Evolutionary conservation across 2,329 filamentous ascomycete genomes (phyloP), one percentile per base, ranked within the genome.

Genomic region (Chaetoscypha palmicola): DNA sequence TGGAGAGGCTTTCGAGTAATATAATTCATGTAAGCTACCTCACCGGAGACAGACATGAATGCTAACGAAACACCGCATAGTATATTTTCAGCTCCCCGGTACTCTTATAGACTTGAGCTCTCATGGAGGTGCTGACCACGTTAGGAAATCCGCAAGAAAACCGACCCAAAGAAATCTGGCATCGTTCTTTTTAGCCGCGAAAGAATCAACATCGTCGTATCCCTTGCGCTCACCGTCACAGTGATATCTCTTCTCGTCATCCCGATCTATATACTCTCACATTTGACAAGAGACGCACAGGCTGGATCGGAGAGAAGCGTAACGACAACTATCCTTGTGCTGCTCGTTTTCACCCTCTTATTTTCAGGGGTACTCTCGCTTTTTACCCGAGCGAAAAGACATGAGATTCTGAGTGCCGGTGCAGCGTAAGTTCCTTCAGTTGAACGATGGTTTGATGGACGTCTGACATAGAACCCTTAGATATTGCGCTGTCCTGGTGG

Each of bases 391-490:
- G 56, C 56, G 3, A 56, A 50, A 38, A 35, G 55, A 16, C 56
- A 58, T 38, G 55, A 58, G 16, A 43, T 58, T 10, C 36, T 59
- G n/a, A 52, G 43, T n/a, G 52, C 55, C 3, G 52, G 54, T 34
- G 56, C 55, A 38, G 56, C 47, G 54, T 59, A 43, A 46, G 52
- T 55, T 10, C 1, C n/a, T n/a, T n/a, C n/a, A n/a, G n/a, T n/a
- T n/a, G n/a, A n/a, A n/a, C n/a, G n/a, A n/a, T n/a, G n/a, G n/a
- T n/a, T n/a, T n/a, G n/a, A n/a, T n/a, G n/a, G n/a, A n/a, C n/a
- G n/a, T n/a, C n/a, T n/a, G n/a, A n/a, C n/a, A n/a, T n/a, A 14
- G 20, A 10, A 20, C 12, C 1, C 26, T 7, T 20, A 54, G 52
- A 5, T 54, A 56, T 17, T 53, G 50, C 45, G 54, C 50, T 2